Percentiles rank a stretch among this genome's conserved stretches.
phyloP scores from a whole-genome alignment of 2,329 filamentous ascomycete species.

The Iodosphaeria phyllophila region DNA sequence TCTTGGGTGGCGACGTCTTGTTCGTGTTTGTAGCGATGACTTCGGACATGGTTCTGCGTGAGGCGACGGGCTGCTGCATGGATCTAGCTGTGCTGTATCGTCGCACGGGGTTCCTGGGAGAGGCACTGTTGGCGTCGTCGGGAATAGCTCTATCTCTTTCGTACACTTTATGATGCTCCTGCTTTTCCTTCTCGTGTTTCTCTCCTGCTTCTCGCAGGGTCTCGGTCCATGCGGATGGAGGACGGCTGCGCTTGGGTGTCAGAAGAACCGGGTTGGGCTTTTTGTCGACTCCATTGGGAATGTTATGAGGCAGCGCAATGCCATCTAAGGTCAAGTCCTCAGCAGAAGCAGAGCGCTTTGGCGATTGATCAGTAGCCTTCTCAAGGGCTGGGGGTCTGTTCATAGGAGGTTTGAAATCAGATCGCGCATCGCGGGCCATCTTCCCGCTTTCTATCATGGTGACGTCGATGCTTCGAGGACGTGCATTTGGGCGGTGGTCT shows the following conservation, averaged over 20 bases:
- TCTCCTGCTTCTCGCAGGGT: constrained; percentile 13
- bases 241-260: constrained; percentile 1
- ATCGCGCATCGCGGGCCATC: constrained; percentile 9
- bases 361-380: constrained; percentile 4
- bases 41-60: too few species aligned
- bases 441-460: constrained; percentile 6
- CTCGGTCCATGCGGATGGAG: constrained; percentile 8
- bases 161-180: constrained; percentile 4
- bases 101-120: too few species aligned
- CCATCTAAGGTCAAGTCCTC: constrained; percentile 12
- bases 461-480: constrained; percentile 3
- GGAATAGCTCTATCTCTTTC: constrained; percentile 6
- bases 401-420: constrained; percentile 10
- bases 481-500: constrained; percentile 4
- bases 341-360: constrained; percentile 8
- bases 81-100: too few species aligned
- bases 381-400: constrained; percentile 8
- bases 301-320: constrained; percentile 9
- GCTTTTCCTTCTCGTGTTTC: constrained; percentile 9
- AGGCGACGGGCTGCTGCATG: too few species aligned
- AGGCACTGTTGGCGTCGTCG: too few species aligned
- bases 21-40: too few species aligned
- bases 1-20: too few species aligned
- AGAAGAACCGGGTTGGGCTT: constrained; percentile 1
- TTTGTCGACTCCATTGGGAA: constrained; percentile 4